Evolutionary conservation across 306 rosid genomes (phyloP), one percentile per base, ranked within the genome.

Genomic region (Trichosanthes truncata): DNA sequence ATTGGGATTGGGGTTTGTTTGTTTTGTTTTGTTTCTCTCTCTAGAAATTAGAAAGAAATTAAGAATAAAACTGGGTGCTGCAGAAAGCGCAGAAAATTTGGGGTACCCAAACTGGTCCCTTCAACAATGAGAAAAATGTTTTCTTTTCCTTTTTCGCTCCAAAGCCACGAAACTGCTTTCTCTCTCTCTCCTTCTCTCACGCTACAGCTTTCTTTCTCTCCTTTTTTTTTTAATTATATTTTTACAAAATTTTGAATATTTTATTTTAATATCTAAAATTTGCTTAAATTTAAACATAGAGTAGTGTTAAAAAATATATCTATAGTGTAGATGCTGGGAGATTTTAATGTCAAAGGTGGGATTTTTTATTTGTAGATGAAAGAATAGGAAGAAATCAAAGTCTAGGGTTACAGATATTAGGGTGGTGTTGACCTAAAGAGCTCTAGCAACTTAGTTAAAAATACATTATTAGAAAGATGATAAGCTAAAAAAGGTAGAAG

Each of bases 31-130:
- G 75, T 15, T 26, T 60, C 29, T 35, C 2, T 48, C 6, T 53
- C 9, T 68, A 49, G 17, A 21, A 66, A 20, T 38, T 10, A 13
- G 1, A n/a, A n/a, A 65, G 29, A 36, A 55, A 57, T 23, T 68
- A 6, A 80, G 31, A 74, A 45, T 3, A 78, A 84, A 57, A 80
- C 87, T 87, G 80, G 85, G 82, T 73, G 83, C 80, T 59, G 62
- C 67, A 51, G 36, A 71, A 81, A 76, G 77, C 82, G 35, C 62
- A 68, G 35, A 66, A 74, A 75, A 56, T 49, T 74, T 78, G 52
- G 80, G 56, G 40, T 68, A 57, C n/a, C 38, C 36, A 83, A 83
- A 78, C 85, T 65, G 72, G n/a, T 75, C 79, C 67, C 49, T 40
- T 73, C 78, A 46, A 48, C 59, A 25, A 25, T 77, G 31, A 53